Percentiles rank a stretch among this genome's conserved stretches.
Conservation (phyloP, 768 basidiomycete species). For the Lentinula aciculospora region DNA sequence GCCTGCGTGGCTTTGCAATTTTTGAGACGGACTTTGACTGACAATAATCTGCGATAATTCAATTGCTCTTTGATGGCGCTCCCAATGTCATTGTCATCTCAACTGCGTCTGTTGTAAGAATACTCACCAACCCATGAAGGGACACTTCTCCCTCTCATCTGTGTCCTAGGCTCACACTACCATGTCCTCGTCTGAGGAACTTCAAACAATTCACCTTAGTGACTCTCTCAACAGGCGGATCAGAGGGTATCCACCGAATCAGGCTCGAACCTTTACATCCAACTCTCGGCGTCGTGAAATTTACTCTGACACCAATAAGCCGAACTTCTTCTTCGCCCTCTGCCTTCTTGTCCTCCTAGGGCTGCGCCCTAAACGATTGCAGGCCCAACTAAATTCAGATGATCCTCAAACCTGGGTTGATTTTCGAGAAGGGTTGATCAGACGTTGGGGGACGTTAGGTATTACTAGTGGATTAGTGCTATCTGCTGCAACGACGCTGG, state of each 20-base stretch:
- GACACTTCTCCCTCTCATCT: no score
- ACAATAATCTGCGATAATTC: no score
- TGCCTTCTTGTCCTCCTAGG: constrained; percentile 11
- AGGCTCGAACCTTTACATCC: background rate
- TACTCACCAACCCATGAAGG: no score
- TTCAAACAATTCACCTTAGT: background rate
- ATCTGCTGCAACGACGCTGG: constrained; percentile 8
- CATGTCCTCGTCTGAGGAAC: background rate
- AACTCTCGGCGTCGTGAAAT: background rate
- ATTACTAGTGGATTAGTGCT: constrained; percentile 12
- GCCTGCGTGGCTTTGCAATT: no score
- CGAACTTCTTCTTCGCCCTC: constrained; percentile 6
- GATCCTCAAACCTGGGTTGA: constrained; percentile 8
- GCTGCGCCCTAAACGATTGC: constrained; percentile 6
- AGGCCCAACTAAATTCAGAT: constrained; percentile 7
- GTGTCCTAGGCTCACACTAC: no score
- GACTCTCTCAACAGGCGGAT: background rate
- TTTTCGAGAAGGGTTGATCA: constrained; percentile 10
- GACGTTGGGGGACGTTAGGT: constrained; percentile 12
- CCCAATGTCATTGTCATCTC: background rate
- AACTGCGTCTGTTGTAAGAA: no score
- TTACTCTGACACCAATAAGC: background rate
- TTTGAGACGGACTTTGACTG: no score
- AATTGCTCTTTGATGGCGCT: background rate
- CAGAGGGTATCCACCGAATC: background rate